These are phyloP conservation scores for Hibiscus syriacus DNA, from an alignment of 345 rosid genomes.

Conservation along the genomic window DNA sequence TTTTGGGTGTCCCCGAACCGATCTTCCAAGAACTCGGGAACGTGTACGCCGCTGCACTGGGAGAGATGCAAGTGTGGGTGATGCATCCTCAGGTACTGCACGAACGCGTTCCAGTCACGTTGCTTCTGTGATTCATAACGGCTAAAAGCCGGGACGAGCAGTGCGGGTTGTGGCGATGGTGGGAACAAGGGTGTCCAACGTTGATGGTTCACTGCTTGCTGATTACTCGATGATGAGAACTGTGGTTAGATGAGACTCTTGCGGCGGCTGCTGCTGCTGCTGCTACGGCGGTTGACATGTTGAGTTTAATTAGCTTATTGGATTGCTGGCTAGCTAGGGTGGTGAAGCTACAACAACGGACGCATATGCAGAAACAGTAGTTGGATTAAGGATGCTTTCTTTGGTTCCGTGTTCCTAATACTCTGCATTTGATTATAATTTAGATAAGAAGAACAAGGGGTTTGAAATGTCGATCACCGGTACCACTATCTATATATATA, in stretches of 20 bases:
- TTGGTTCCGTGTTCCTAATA: not conserved
- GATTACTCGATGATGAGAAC: not conserved
- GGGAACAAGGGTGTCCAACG: not conserved
- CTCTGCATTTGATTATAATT: not conserved
- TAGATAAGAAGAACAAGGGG: not conserved
- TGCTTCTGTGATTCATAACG: slow-evolving; percentile 4
- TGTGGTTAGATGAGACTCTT: not conserved
- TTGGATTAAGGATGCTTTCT: not conserved
- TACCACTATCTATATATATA: too few species aligned
- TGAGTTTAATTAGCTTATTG: not conserved
- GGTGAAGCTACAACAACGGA: not conserved
- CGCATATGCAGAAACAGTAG: not conserved
- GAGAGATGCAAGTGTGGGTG: not conserved
- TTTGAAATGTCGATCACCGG: not conserved
- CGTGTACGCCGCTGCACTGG: not conserved
- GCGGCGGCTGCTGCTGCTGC: not conserved
- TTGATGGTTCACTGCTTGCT: not conserved
- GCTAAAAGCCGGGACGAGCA: not conserved
- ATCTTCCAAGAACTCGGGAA: not conserved
- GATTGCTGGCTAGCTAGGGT: not conserved
- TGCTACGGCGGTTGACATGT: not conserved
- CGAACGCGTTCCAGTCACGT: slow-evolving; percentile 4
- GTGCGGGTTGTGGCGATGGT: not conserved
- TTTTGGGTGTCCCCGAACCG: not conserved
- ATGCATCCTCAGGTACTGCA: not conserved